phyloP scores from a whole-genome alignment of 495 filamentous ascomycete genomes.

The Amphirosellinia nigrospora region DNA sequence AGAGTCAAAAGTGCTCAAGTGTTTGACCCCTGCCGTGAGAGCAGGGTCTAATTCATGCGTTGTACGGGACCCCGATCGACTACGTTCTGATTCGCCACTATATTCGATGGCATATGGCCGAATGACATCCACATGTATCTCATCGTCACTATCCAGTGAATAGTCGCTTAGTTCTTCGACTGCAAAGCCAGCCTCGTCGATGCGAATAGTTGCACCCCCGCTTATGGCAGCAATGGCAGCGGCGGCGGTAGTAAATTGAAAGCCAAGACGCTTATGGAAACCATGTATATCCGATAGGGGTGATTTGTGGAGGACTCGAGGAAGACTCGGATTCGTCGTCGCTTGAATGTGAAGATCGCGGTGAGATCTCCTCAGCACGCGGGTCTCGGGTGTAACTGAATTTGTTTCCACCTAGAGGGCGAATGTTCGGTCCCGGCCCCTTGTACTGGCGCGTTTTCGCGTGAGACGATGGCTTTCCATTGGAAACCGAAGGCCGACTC shows the following conservation, averaged over 20 bases:
- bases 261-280: constrained; percentile 33
- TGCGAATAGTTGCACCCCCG: constrained; percentile 35
- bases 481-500: constrained; percentile 41
- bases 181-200: constrained; percentile 44
- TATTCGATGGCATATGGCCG: constrained; percentile 53
- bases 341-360: constrained; percentile 53
- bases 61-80: constrained; percentile 46
- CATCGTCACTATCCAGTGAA: constrained; percentile 46
- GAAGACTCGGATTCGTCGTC: constrained; percentile 40
- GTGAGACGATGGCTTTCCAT: constrained; percentile 37
- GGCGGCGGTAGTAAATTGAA: constrained; percentile 28
- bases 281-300: constrained; percentile 42
- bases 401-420: constrained; percentile 48
- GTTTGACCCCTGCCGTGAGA: constrained; percentile 47
- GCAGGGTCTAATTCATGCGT: constrained; percentile 46
- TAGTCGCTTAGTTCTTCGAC: constrained; percentile 56
- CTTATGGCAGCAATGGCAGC: constrained; percentile 22
- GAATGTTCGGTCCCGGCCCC: constrained; percentile 42
- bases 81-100: constrained; percentile 52
- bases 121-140: constrained; percentile 42
- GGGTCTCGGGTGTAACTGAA: constrained; percentile 49
- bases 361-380: constrained; percentile 56
- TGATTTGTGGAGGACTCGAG: constrained; percentile 40
- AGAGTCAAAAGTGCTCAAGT: constrained; percentile 52
- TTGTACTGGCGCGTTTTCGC: constrained; percentile 31